Base-by-base conservation (phyloP, 306 rosid species). In the Cicer yamashitae region DNA sequence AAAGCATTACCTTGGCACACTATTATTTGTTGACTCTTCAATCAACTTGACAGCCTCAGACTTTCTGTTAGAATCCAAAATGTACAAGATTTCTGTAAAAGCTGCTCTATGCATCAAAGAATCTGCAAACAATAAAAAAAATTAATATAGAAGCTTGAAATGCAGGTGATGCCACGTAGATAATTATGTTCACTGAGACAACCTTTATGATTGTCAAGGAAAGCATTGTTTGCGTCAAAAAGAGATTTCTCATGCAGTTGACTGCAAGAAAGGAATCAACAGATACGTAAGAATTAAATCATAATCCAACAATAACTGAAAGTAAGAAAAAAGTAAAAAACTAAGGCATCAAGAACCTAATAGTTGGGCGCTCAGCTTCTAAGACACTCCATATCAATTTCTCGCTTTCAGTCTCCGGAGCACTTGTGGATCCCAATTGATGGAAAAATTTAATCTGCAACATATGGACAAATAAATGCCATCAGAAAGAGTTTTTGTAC, bases 91-190 rank as follows among this genome's bases (percentile, higher is more conserved):
- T 87, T 96, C 97, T 10, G 96, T 89, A 80, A 72, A 93, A 37
- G 97, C 96, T 68, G 92, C 93, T 83, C 96, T 89, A 68, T 92
- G 96, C 96, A 88, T 85, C 87, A 96, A 87, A 75, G 98, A 96
- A 82, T 89, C 99, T 96, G 92, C 83, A 70, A 44, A 56, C 15
- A 69, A 13, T 62, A 22, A 17, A 13, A 38, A 62, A 54, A 56
- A 73, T 45, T 45, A 59, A 71, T 11, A 56, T 14, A 61, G 70
- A 82, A 78, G 51, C 75, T 45, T 11, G 37, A 63, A 67, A 51
- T 60, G 57, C 18, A 77, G 44, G 11, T 2, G 54, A 39, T 17
- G 14, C 64, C 34, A 54, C 6, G 41, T 20, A 40, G 34, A 82
- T 69, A 43, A 48, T 58, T 53, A 41, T 25, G 65, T 53, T 77